Base-by-base conservation (phyloP, 2,329 filamentous ascomycete genomes). In the Scopulariopsis brevicaulis region DNA sequence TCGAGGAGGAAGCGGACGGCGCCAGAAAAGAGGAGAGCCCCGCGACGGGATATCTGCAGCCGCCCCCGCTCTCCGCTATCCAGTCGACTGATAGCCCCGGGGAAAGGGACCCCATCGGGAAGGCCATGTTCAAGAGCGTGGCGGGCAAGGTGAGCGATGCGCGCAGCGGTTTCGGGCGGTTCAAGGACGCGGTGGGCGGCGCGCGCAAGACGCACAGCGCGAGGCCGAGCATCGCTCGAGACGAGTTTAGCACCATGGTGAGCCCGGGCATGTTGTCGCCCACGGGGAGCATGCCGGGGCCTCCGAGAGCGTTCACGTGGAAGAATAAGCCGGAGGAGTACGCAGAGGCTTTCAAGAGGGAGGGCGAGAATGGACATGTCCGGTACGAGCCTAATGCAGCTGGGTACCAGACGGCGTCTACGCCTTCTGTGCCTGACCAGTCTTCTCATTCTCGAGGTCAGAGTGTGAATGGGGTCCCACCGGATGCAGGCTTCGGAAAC, bases 171-270 rank as follows among this genome's bases (percentile, higher is more conserved):
- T 79, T 96, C 58, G 89, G 88, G 1, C 85, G 89, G 40, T 91
- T 96, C 68, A 92, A 92, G 66, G 90, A 93, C 67, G 90, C 85
- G 2, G 87, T 96, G 40, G 89, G 89, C 1, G 77, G 77, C 15
- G 74, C 73, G 12, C 67, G 77, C n/a, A 76, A 77, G 62, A 78
- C 80, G 1, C 81, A 86, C 60, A 65, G 67, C 53, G 77, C 70
- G 62, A 77, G 79, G 15, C 75, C 76, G n/a, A 84, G 82, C 4
- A 52, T 57, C 40, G 34, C 37, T 28, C 81, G 74, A 63, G 82
- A 86, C 58, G 82, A 83, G n/a, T 70, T 69, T 24, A 43, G 48
- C 28, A 46, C 28, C 18, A 28, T 52, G 11, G 22, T 53, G 15
- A 56, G 43, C 28, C 55, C 55, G 24, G 55, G 43, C 22, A 28